Evolutionary conservation across 352 stramenopile species (phyloP).

Genomic region (Pythium phragmitis): DNA sequence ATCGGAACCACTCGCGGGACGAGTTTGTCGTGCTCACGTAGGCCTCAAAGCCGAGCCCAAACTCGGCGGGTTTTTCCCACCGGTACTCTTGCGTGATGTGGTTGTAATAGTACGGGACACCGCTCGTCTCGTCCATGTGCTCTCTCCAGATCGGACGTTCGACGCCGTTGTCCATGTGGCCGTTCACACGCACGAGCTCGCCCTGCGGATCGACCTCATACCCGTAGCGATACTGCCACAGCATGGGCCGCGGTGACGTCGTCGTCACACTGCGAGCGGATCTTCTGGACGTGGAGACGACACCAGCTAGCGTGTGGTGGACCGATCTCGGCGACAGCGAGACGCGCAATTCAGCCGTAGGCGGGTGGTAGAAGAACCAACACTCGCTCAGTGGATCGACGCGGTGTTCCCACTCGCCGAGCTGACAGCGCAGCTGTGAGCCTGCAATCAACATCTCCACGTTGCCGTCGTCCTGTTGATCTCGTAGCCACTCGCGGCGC

Average conservation of each 20-base stretch:
- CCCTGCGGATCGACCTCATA: conserved; percentile 53
- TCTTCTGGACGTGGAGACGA: neutral
- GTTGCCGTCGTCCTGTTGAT: conserved; percentile 41
- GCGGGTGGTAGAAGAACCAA: conserved; percentile 66
- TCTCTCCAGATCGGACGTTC: conserved; percentile 66
- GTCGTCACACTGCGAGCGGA: conserved; percentile 33
- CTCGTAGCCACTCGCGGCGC: conserved; percentile 44
- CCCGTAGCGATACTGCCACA: conserved; percentile 79
- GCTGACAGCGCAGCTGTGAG: conserved; percentile 31
- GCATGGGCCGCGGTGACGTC: conserved; percentile 35
- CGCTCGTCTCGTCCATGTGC: conserved; percentile 45
- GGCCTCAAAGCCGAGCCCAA: conserved; percentile 51
- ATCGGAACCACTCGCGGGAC: conserved; percentile 68
- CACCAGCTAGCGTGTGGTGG: conserved; percentile 26
- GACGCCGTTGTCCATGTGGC: conserved; percentile 5
- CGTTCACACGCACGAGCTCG: conserved; percentile 32
- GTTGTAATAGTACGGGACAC: conserved; percentile 67
- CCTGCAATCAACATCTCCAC: conserved; percentile 33
- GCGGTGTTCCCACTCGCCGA: conserved; percentile 67
- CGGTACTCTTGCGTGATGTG: conserved; percentile 72
- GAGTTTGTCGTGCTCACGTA: conserved; percentile 42
- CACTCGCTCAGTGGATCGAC: conserved; percentile 62
- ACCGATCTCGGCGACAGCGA: conserved; percentile 64
- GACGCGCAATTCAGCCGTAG: conserved; percentile 40
- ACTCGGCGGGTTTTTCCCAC: conserved; percentile 71